Percentiles rank a stretch among this genome's conserved stretches.
Conservation (phyloP, 2,329 filamentous ascomycete species). For the Cryoendolithus antarcticus region DNA sequence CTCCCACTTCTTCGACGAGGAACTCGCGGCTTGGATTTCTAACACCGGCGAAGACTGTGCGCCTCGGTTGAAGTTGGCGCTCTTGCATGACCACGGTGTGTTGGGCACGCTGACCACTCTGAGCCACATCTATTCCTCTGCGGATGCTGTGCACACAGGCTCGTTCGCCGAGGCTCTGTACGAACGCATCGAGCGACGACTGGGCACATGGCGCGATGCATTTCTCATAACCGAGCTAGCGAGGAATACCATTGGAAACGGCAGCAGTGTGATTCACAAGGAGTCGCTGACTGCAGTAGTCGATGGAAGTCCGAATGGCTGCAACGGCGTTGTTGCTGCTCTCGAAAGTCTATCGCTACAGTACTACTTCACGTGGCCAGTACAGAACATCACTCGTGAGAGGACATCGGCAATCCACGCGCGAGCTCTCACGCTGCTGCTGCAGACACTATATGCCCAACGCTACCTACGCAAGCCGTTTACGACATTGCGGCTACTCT, state of each 20-base stretch:
- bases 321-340: conserved; percentile 3
- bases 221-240: conserved; percentile 69
- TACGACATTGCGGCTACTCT: conserved; percentile 17
- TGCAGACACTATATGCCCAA: conserved; percentile 64
- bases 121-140: conserved; percentile 62
- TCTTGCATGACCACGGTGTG: conserved; percentile 60
- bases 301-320: not conserved
- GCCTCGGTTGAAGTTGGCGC: conserved; percentile 48
- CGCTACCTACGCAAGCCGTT: conserved; percentile 48
- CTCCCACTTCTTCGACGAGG: conserved; percentile 57
- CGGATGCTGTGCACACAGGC: conserved; percentile 57
- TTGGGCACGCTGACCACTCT: conserved; percentile 53
- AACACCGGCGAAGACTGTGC: conserved; percentile 62
- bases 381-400: conserved; percentile 60
- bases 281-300: conserved; percentile 37
- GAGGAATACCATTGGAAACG: conserved; percentile 57
- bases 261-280: conserved; percentile 48
- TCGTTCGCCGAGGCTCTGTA: conserved; percentile 59
- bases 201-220: conserved; percentile 61
- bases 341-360: conserved; percentile 9
- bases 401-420: conserved; percentile 56
- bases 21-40: conserved; percentile 66
- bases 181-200: conserved; percentile 51
- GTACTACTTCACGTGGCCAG: conserved; percentile 39
- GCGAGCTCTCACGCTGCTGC: conserved; percentile 58